A percentile compares a stretch with the other conserved stretches of the same genome.
phyloP scores from a whole-genome alignment of 768 basidiomycete species.

The Lentinula edodes region DNA sequence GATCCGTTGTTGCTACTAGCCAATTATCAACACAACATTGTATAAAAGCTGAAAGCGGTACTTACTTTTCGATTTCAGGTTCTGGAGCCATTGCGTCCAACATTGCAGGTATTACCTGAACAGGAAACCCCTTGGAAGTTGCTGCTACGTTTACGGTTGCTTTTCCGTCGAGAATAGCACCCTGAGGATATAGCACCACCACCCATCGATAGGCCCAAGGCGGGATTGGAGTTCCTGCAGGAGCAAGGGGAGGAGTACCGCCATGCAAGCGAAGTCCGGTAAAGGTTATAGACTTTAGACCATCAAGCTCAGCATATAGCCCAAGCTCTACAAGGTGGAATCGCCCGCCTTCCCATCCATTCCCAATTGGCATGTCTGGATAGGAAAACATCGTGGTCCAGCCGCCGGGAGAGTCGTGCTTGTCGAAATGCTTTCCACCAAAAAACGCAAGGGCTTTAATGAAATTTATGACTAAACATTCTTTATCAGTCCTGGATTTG shows the following conservation, averaged over 20 bases:
- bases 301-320: constrained; percentile 6
- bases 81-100: no score
- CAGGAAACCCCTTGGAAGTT: neutral
- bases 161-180: constrained; percentile 9
- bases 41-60: no score
- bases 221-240: no score
- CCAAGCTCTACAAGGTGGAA: constrained; percentile 14
- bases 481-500: no score
- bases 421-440: constrained; percentile 10
- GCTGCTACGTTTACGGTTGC: constrained; percentile 10
- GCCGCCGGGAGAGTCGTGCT: constrained; percentile 6
- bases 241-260: no score
- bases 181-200: no score
- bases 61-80: no score
- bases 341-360: constrained; percentile 10
- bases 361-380: constrained; percentile 5
- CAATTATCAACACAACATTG: no score
- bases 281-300: constrained; percentile 4
- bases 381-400: neutral
- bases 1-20: no score
- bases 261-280: constrained; percentile 2
- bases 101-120: neutral
- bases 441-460: constrained; percentile 9
- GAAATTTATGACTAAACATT: neutral
- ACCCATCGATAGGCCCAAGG: no score